Evolutionary conservation across 1,139 yeast genomes (phyloP).

Genomic region (Pichia sp.): DNA sequence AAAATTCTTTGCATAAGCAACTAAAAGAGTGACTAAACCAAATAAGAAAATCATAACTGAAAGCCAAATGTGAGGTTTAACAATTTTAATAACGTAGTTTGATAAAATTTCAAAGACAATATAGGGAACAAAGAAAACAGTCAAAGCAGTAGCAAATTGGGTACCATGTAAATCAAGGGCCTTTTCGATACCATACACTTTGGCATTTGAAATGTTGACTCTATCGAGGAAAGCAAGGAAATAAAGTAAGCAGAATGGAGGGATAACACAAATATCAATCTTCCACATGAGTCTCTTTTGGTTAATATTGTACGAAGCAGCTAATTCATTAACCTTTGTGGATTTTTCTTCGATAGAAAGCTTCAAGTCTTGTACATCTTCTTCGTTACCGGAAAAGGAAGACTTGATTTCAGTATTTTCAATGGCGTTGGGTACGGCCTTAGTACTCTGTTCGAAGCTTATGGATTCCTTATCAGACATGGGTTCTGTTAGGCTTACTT

Average conservation of each 20-base stretch:
- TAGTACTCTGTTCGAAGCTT: neutral
- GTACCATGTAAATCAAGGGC: conserved; percentile 49
- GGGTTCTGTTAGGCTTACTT: too few species aligned
- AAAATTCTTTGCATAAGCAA: conserved; percentile 56
- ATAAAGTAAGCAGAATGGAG: conserved; percentile 63
- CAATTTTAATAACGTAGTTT: conserved; percentile 52
- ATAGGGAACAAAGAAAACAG: conserved; percentile 74
- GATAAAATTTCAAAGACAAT: conserved; percentile 61
- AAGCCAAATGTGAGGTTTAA: conserved; percentile 64
- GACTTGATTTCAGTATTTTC: neutral
- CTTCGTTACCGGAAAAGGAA: neutral
- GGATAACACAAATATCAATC: conserved; percentile 59
- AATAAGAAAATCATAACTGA: conserved; percentile 48
- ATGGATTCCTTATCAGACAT: conserved; percentile 5
- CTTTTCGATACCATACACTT: conserved; percentile 53
- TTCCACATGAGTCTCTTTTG: conserved; percentile 52
- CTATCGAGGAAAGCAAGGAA: conserved; percentile 66
- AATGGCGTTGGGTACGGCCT: neutral
- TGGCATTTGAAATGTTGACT: conserved; percentile 71
- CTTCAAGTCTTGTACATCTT: neutral
- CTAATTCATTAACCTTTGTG: conserved; percentile 33
- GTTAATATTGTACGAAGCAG: conserved; percentile 36
- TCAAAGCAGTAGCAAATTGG: conserved; percentile 58
- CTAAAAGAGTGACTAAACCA: conserved; percentile 58
- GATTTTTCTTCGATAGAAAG: conserved; percentile 19